A percentile compares a stretch with the other conserved stretches of the same genome.
Evolutionary conservation across 306 rosid genomes (phyloP).

Genomic region (Quillaja saponaria): DNA sequence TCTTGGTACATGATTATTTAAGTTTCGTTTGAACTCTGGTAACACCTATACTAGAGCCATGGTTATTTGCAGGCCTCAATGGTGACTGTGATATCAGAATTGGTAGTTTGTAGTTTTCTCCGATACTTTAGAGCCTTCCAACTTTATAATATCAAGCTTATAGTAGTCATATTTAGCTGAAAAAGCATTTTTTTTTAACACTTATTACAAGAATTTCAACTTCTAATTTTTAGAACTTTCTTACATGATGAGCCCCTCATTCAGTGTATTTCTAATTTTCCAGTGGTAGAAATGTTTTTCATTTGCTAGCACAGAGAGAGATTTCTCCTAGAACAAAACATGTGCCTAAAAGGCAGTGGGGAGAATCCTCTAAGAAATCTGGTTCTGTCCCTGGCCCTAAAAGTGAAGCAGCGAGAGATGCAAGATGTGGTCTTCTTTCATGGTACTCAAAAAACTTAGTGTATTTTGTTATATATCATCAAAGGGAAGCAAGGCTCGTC

Average conservation of each 20-base stretch:
- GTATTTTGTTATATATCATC: not conserved
- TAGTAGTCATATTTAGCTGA: constrained; percentile 4
- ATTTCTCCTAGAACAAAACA: constrained; percentile 48
- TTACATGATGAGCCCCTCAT: constrained; percentile 16
- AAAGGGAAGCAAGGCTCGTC: constrained; percentile 10
- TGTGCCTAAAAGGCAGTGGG: constrained; percentile 41
- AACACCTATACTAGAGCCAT: not conserved
- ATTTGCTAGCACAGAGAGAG: constrained; percentile 57
- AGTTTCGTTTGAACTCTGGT: constrained; percentile 1
- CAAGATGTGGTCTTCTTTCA: constrained; percentile 50
- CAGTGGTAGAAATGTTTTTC: constrained; percentile 54
- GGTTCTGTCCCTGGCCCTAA: constrained; percentile 20
- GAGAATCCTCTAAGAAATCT: constrained; percentile 39
- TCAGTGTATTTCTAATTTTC: constrained; percentile 27
- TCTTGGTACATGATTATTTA: not conserved
- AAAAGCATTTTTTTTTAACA: not conserved
- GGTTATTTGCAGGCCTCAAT: not conserved
- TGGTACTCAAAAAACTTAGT: constrained; percentile 40
- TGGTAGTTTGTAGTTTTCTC: not conserved
- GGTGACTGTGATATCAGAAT: not conserved
- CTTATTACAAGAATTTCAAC: not conserved
- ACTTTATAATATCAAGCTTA: not conserved
- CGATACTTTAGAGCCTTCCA: not conserved
- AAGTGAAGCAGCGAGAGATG: constrained; percentile 42
- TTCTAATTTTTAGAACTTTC: constrained; percentile 7